phyloP scores from a whole-genome alignment of 768 basidiomycete species.

The Boletus rex-veris region DNA sequence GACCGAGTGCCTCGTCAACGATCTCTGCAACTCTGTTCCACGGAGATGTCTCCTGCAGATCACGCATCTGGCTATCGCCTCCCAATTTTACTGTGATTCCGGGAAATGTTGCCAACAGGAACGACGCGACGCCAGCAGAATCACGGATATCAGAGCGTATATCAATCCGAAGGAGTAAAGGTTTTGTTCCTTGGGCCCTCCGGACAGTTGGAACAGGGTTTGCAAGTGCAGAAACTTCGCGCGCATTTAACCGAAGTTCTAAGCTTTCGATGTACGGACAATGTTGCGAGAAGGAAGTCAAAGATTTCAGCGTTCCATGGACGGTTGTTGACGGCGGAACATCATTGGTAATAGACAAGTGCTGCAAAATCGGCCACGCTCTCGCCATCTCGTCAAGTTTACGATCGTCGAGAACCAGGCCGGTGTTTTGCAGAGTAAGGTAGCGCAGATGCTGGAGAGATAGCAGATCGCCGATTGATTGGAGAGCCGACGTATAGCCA shows the following conservation, averaged over 20 bases:
- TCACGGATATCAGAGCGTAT: conserved; percentile 19
- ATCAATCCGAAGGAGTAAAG: conserved; percentile 8
- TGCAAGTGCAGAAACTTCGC: conserved; percentile 8
- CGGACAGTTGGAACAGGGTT: neutral
- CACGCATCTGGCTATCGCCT: neutral
- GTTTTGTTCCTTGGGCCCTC: conserved; percentile 6
- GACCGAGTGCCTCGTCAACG: conserved; percentile 13
- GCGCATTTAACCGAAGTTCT: conserved; percentile 18
- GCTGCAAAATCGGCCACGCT: conserved; percentile 19
- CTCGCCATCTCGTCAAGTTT: conserved; percentile 14
- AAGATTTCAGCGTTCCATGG: conserved; percentile 9
- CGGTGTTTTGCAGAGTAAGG: conserved; percentile 10
- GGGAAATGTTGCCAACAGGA: conserved; percentile 13
- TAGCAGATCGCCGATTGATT: conserved; percentile 9
- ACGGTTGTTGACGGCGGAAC: conserved; percentile 2
- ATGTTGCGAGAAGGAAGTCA: conserved; percentile 8
- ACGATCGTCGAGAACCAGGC: conserved; percentile 12
- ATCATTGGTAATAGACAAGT: conserved; percentile 15
- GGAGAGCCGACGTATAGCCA: conserved; percentile 12
- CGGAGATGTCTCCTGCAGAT: conserved; percentile 16
- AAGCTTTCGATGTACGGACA: conserved; percentile 17
- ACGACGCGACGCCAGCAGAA: conserved; percentile 12
- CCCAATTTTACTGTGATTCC: conserved; percentile 7
- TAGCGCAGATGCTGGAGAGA: conserved; percentile 8
- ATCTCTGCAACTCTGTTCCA: conserved; percentile 22